phyloP scores from a whole-genome alignment of 1,139 yeast genomes.

The Debaryomycetaceae sp. region DNA sequence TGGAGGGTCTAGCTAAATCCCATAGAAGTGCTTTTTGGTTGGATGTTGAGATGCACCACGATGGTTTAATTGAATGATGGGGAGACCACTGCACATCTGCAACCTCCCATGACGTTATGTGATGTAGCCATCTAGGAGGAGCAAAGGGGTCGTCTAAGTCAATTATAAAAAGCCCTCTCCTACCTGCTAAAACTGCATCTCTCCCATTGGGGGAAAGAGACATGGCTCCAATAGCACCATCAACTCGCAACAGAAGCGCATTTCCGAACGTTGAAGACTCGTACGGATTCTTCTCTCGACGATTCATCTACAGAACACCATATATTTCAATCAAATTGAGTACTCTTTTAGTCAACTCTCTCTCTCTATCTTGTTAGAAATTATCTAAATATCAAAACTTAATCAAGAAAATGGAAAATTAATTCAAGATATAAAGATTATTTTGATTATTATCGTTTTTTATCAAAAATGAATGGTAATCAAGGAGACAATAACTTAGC shows the following conservation, averaged over 20 bases:
- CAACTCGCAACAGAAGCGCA: slow-evolving; percentile 78
- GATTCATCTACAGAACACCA: slow-evolving; percentile 4
- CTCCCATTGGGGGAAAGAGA: slow-evolving; percentile 89
- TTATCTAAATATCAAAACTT: background rate
- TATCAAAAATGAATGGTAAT: slow-evolving; percentile 1
- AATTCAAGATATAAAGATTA: too few species aligned
- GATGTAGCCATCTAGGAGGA: slow-evolving; percentile 91
- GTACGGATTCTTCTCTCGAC: slow-evolving; percentile 15
- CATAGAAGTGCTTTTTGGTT: slow-evolving; percentile 94
- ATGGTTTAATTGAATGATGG: slow-evolving; percentile 68
- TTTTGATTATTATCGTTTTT: too few species aligned
- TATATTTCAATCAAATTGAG: too few species aligned
- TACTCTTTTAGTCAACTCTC: background rate
- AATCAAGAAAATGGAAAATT: too few species aligned
- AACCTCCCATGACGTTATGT: slow-evolving; percentile 94
- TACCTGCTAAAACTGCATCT: slow-evolving; percentile 89
- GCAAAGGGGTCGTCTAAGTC: slow-evolving; percentile 94
- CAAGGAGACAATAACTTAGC: slow-evolving; percentile 3
- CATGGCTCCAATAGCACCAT: slow-evolving; percentile 92
- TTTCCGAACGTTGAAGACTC: slow-evolving; percentile 67
- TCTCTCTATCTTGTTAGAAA: background rate
- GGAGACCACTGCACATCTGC: slow-evolving; percentile 99
- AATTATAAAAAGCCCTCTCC: slow-evolving; percentile 83
- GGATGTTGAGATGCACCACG: slow-evolving; percentile 91
- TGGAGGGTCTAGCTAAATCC: slow-evolving; percentile 78